Conservation (phyloP, 1,284 basidiomycete genomes). For the Anthracocystis walkeri region DNA sequence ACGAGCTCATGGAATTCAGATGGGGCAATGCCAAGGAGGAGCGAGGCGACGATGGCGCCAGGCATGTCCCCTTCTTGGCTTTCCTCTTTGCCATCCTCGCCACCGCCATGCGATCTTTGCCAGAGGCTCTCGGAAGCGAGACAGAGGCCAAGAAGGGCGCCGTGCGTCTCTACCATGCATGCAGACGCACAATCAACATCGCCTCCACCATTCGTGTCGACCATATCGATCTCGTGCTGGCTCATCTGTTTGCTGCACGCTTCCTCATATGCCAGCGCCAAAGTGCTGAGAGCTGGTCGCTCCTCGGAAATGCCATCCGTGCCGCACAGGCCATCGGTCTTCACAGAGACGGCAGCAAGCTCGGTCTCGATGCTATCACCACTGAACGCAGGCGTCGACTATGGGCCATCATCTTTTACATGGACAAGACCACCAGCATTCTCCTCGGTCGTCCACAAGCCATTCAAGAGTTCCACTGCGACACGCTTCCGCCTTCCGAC, state of each 20-base stretch:
- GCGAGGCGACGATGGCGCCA: conserved; percentile 74
- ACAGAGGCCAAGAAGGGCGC: conserved; percentile 59
- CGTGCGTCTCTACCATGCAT: conserved; percentile 75
- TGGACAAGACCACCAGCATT: conserved; percentile 90
- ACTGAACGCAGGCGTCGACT: conserved; percentile 90
- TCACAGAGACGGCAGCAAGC: conserved; percentile 86
- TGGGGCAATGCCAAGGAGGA: conserved; percentile 58
- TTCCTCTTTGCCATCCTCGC: conserved; percentile 93
- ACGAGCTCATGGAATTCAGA: conserved; percentile 77
- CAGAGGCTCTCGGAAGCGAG: conserved; percentile 74
- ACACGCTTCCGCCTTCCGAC: conserved; percentile 84
- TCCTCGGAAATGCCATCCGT: conserved; percentile 88
- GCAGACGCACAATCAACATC: conserved; percentile 69
- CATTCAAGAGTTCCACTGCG: conserved; percentile 79
- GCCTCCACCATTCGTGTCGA: conserved; percentile 62
- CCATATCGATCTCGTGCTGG: conserved; percentile 65
- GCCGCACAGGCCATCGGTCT: conserved; percentile 94
- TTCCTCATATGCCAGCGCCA: conserved; percentile 89
- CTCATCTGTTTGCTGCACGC: conserved; percentile 75
- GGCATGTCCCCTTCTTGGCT: conserved; percentile 86
- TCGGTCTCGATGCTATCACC: conserved; percentile 75
- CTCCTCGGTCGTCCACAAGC: conserved; percentile 85
- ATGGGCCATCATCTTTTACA: conserved; percentile 93
- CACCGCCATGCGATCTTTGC: conserved; percentile 84
- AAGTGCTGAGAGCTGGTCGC: conserved; percentile 94